Evolutionary conservation across 2,329 filamentous ascomycete species (phyloP), one percentile per base, ranked within the genome.

Genomic region (Aspergillus vadensis): DNA sequence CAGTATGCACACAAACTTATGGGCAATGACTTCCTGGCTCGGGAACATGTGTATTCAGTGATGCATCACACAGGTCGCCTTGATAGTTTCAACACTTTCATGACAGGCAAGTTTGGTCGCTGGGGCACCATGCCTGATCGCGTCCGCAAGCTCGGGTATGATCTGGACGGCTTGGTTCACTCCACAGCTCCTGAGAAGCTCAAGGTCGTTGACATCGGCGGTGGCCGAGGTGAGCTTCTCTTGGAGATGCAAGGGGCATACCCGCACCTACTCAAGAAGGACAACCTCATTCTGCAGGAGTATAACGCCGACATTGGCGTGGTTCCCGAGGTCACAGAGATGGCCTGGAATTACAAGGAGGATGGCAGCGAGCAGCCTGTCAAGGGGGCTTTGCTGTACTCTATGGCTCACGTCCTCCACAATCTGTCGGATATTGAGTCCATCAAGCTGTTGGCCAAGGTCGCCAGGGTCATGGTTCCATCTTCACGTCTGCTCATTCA

Each of bases 11-110:
- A 76, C 57, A 63, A 65, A 41, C 58, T 70, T 2, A 70, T 76
- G 61, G 75, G 75, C 2, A 49, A 73, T 9, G 54, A 70, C 0
- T 55, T 67, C 2, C 66, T 76, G 2, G 66, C 71, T 2, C 56
- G 67, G 1, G 58, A 73, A 47, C 74, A 77, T 56, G 73, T 74
- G 0, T 77, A 77, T 49, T 68, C 69, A 0, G 77, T 77, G 4
- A 77, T 77, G 74, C 67, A 70, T 12, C 61, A 58, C 1, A 68
- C 74, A 57, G 72, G 70, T n/a, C 74, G 75, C 4, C 76, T 77
- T 70, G 69, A 71, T 21, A 77, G 74, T 53, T 77, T 77, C 52
- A 77, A 77, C 32, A 58, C 63, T 14, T 77, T 77, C 57, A 77
- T 77, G 75, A 69, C 70, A 2, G 74, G 74, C 53, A 77, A 77